phyloP scores from a whole-genome alignment of 2,329 filamentous ascomycete genomes.

The Colletotrichum destructivum region DNA sequence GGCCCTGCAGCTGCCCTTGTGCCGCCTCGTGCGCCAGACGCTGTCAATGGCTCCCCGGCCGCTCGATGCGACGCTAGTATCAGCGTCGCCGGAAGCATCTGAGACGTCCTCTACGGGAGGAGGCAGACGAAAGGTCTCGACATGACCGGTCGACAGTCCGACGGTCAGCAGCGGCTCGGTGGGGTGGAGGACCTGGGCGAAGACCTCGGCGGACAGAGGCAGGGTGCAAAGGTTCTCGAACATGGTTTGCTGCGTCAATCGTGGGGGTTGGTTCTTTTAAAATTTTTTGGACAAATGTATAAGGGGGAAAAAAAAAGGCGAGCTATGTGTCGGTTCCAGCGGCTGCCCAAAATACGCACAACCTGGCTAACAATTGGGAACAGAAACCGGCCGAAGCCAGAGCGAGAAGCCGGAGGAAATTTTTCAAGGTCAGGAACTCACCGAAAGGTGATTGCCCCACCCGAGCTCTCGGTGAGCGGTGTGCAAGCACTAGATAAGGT shows the following conservation, averaged over 20 bases:
- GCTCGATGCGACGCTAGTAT: slow-evolving; percentile 66
- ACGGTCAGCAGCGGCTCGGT: slow-evolving; percentile 87
- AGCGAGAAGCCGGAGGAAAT: slow-evolving; percentile 15
- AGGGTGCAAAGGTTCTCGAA: slow-evolving; percentile 94
- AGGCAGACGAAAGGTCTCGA: slow-evolving; percentile 85
- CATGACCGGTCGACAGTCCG: slow-evolving; percentile 87
- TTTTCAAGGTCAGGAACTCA: slow-evolving; percentile 36
- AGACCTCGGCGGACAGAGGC: slow-evolving; percentile 88
- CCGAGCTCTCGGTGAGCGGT: slow-evolving; percentile 10
- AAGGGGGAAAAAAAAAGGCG: too few species aligned
- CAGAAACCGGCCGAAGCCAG: slow-evolving; percentile 19
- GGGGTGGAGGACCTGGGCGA: slow-evolving; percentile 90
- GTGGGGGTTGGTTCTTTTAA: too few species aligned
- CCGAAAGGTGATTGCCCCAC: slow-evolving; percentile 24
- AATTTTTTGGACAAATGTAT: too few species aligned
- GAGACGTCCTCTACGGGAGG: slow-evolving; percentile 62
- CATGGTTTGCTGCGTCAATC: slow-evolving; percentile 65
- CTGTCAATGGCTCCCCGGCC: slow-evolving; percentile 86
- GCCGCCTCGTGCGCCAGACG: slow-evolving; percentile 87
- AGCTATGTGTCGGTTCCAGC: too few species aligned
- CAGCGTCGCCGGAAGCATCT: slow-evolving; percentile 66
- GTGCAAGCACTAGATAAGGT: neutral
- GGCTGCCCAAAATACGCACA: neutral
- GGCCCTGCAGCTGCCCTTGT: slow-evolving; percentile 93
- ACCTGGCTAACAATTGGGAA: neutral